A percentile compares a stretch with the other conserved stretches of the same genome.
Evolutionary conservation across 148 eudicot species (phyloP).

Genomic region (Chenopodium formosanum): DNA sequence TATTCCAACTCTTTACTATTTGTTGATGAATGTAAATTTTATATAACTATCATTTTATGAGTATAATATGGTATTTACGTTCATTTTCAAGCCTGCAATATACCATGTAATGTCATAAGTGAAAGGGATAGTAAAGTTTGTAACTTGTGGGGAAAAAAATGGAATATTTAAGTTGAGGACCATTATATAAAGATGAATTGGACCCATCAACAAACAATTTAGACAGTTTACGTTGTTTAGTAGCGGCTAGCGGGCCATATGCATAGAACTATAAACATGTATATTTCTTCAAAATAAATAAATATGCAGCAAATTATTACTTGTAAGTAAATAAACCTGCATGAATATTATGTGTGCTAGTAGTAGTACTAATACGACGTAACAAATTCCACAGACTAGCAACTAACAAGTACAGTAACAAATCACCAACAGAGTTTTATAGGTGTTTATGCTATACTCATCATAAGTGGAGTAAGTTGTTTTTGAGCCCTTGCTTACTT

Average conservation of each 20-base stretch:
- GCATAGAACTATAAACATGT: neutral
- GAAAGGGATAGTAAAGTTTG: too few relatives aligned
- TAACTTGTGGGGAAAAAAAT: too few relatives aligned
- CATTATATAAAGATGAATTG: neutral
- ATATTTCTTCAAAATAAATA: too few relatives aligned
- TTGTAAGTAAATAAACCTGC: too few relatives aligned
- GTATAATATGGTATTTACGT: too few relatives aligned
- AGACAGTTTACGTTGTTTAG: neutral
- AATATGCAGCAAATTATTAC: neutral
- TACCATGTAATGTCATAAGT: too few relatives aligned
- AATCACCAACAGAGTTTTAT: too few relatives aligned
- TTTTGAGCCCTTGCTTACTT: neutral
- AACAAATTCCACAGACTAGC: neutral
- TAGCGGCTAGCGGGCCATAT: neutral
- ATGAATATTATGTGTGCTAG: neutral
- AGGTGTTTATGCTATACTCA: neutral
- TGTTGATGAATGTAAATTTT: too few relatives aligned
- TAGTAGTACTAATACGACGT: neutral
- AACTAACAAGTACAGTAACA: neutral
- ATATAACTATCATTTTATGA: too few relatives aligned
- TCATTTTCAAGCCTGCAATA: too few relatives aligned
- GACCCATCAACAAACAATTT: neutral
- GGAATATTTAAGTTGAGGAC: too few relatives aligned
- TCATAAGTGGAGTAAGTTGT: neutral
- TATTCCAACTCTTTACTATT: too few relatives aligned